phyloP scores from a whole-genome alignment of 164 flowering plant species.

The Stephania cephalantha region DNA sequence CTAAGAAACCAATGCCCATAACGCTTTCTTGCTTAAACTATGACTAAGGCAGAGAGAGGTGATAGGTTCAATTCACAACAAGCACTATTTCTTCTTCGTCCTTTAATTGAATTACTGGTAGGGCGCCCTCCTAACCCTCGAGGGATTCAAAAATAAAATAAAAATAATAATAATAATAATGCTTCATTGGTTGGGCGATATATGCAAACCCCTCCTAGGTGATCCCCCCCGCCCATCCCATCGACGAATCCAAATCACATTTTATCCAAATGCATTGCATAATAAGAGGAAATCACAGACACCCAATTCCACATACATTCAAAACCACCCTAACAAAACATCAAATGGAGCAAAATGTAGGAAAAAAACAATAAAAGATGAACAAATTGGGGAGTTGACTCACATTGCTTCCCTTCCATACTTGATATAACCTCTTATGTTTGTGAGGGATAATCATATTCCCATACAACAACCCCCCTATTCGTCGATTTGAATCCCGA shows the following conservation, averaged over 20 bases:
- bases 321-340: background rate
- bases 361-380: background rate
- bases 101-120: too few species aligned
- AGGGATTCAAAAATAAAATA: too few species aligned
- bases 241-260: background rate
- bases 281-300: background rate
- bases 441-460: background rate
- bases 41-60: too few species aligned
- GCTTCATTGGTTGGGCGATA: background rate
- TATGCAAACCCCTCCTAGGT: background rate
- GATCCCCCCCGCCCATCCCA: background rate
- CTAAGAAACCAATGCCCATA: too few species aligned
- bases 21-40: too few species aligned
- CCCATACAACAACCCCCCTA: background rate
- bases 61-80: too few species aligned
- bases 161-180: too few species aligned
- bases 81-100: too few species aligned
- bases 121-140: too few species aligned
- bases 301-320: too few species aligned
- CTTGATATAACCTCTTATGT: slow-evolving; percentile 15
- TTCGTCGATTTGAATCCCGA: background rate
- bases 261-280: background rate
- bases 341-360: background rate
- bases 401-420: slow-evolving; percentile 23
- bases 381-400: background rate